Conservation (phyloP, 1,284 basidiomycete genomes). For the Microbotryomycetes sp. region DNA sequence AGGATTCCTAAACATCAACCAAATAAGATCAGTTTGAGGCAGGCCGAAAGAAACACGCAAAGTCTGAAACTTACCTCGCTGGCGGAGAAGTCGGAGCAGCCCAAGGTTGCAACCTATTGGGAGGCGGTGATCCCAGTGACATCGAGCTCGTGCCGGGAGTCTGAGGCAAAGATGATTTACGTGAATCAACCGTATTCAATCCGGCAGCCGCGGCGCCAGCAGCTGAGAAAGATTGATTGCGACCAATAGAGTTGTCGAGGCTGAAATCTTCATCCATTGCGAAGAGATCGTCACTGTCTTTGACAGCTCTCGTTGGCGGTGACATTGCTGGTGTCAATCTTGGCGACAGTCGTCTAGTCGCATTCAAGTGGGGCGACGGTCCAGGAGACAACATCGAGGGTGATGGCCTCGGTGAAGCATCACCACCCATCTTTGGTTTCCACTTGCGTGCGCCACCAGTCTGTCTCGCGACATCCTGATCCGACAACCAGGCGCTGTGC, state of each 20-base stretch:
- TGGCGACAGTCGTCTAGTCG: constrained; percentile 35
- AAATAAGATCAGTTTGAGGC: not conserved
- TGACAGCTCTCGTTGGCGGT: constrained; percentile 16
- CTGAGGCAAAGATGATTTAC: too few relatives aligned
- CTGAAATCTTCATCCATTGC: constrained; percentile 44
- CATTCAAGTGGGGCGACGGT: constrained; percentile 37
- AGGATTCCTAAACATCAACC: not conserved
- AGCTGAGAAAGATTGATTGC: not conserved
- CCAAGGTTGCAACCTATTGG: constrained; percentile 29
- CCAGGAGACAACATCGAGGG: constrained; percentile 43
- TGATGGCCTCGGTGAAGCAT: constrained; percentile 49
- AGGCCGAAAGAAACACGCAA: not conserved
- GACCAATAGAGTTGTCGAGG: constrained; percentile 12
- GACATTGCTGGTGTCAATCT: constrained; percentile 23
- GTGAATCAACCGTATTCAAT: too few relatives aligned
- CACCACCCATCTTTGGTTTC: constrained; percentile 36
- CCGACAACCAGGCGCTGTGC: constrained; percentile 67
- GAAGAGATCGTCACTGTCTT: constrained; percentile 43
- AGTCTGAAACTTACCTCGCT: not conserved
- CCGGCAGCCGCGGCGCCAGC: too few relatives aligned
- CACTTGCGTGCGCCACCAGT: constrained; percentile 49
- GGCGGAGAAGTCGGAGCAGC: constrained; percentile 3
- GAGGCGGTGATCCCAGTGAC: constrained; percentile 30
- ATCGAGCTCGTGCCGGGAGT: constrained; percentile 2
- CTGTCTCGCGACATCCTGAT: constrained; percentile 70